A percentile compares a stretch with the other conserved stretches of the same genome.
Conservation (phyloP, 176 grass and related monocot genomes). For the Poa pratensis region DNA sequence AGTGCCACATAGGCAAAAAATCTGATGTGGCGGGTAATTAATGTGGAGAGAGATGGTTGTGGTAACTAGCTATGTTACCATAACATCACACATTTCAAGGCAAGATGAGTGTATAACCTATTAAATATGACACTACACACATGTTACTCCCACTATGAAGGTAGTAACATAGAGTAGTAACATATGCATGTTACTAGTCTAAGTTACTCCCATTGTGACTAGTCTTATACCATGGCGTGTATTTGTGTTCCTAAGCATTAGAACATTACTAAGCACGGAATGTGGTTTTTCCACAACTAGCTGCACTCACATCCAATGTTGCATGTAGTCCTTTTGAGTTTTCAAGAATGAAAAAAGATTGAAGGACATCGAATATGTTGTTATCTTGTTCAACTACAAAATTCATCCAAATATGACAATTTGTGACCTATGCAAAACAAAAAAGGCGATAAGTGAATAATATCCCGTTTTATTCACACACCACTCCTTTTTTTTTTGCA, state of each 20-base stretch:
- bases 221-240: neutral
- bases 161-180: too few relatives aligned
- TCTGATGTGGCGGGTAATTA: too few relatives aligned
- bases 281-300: neutral
- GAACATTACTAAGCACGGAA: neutral
- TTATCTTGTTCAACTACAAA: neutral
- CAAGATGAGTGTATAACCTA: too few relatives aligned
- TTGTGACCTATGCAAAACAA: neutral
- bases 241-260: neutral
- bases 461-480: neutral
- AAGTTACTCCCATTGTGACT: too few relatives aligned
- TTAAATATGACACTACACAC: too few relatives aligned
- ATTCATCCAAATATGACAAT: slow-evolving; percentile 3
- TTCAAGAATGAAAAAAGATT: neutral
- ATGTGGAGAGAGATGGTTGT: too few relatives aligned
- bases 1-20: too few relatives aligned
- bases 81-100: too few relatives aligned
- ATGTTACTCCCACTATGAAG: too few relatives aligned
- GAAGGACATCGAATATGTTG: neutral
- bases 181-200: too few relatives aligned
- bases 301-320: neutral
- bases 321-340: neutral
- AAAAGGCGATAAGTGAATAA: neutral
- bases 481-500: neutral
- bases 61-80: too few relatives aligned